A percentile compares a stretch with the other conserved stretches of the same genome.
phyloP scores from a whole-genome alignment of 2,329 filamentous ascomycete genomes.

The Juglanconis juglandina region DNA sequence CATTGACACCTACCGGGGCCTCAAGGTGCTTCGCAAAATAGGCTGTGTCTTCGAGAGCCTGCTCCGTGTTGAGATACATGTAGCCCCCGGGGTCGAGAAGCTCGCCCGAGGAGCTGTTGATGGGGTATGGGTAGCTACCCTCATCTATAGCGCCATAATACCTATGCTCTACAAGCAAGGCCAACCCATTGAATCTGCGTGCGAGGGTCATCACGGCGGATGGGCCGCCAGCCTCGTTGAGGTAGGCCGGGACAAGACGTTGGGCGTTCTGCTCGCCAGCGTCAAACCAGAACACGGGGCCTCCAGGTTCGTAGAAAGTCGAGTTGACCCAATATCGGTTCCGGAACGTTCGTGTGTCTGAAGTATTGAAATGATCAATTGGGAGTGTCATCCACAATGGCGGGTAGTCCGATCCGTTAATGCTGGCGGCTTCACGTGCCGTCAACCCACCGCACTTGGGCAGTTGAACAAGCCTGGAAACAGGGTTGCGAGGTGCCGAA shows the following conservation, averaged over 20 bases:
- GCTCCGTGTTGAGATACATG: slow-evolving; percentile 25
- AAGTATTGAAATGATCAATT: slow-evolving; percentile 22
- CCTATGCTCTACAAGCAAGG: slow-evolving; percentile 25
- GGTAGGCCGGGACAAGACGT: slow-evolving; percentile 1
- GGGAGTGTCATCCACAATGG: slow-evolving; percentile 19
- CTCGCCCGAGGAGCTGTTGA: slow-evolving; percentile 17
- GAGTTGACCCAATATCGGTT: slow-evolving; percentile 25
- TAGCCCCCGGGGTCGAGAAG: slow-evolving; percentile 13
- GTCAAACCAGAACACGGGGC: slow-evolving; percentile 25
- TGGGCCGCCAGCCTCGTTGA: slow-evolving; percentile 13
- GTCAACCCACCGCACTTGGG: too few relatives aligned
- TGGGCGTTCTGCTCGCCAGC: slow-evolving; percentile 19
- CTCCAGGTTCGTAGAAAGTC: slow-evolving; percentile 23
- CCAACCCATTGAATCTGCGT: slow-evolving; percentile 21
- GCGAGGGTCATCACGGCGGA: slow-evolving; percentile 21
- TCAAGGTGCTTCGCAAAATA: slow-evolving; percentile 26
- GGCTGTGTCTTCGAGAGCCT: slow-evolving; percentile 27
- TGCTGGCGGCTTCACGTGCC: too few relatives aligned
- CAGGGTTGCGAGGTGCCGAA: too few relatives aligned
- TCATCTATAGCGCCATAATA: slow-evolving; percentile 22
- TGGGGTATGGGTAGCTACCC: slow-evolving; percentile 20
- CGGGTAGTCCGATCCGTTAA: slow-evolving; percentile 7
- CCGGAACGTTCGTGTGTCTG: slow-evolving; percentile 21
- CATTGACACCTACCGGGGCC: slow-evolving; percentile 23
- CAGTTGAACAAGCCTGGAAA: too few relatives aligned